Evolutionary conservation across 2,329 filamentous ascomycete species (phyloP).

Genomic region (Penicillium sclerotiorum): DNA sequence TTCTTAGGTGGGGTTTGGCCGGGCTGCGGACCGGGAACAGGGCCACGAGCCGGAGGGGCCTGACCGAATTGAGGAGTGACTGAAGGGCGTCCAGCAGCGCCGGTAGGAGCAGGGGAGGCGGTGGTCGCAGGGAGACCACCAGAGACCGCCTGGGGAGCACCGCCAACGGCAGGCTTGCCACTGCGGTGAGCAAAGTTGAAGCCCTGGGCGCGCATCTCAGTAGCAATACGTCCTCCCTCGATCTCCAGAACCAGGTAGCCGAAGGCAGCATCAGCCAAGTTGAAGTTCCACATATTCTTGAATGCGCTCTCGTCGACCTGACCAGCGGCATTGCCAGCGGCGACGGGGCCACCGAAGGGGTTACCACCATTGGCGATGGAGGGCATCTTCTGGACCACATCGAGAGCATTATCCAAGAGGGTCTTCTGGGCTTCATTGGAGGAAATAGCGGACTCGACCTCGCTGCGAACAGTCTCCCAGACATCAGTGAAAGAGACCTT

Average conservation of each 20-base stretch:
- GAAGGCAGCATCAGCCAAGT: slow-evolving; percentile 94
- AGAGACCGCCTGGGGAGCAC: slow-evolving; percentile 33
- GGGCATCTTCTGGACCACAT: slow-evolving; percentile 98
- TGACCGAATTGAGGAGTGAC: slow-evolving; percentile 46
- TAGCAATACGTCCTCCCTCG: slow-evolving; percentile 92
- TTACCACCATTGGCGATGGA: slow-evolving; percentile 92
- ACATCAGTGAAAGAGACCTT: slow-evolving; percentile 99
- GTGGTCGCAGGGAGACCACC: slow-evolving; percentile 34
- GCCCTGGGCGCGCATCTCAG: slow-evolving; percentile 96
- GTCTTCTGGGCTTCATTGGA: slow-evolving; percentile 94
- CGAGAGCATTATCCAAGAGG: slow-evolving; percentile 84
- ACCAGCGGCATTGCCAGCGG: slow-evolving; percentile 70
- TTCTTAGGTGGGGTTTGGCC: slow-evolving; percentile 35
- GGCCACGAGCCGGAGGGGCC: slow-evolving; percentile 38
- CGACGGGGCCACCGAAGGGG: slow-evolving; percentile 85
- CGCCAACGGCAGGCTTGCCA: slow-evolving; percentile 67
- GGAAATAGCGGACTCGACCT: slow-evolving; percentile 91
- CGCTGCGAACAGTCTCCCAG: slow-evolving; percentile 96
- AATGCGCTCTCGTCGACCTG: slow-evolving; percentile 98
- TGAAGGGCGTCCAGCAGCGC: slow-evolving; percentile 40
- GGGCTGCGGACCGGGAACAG: slow-evolving; percentile 32
- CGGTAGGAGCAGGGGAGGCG: slow-evolving; percentile 40
- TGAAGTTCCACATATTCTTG: slow-evolving; percentile 99
- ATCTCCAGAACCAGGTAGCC: slow-evolving; percentile 94
- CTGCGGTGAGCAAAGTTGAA: slow-evolving; percentile 99